These are phyloP conservation scores for Metarhizium album DNA, from an alignment of 2,329 filamentous ascomycete genomes.

Conservation along the genomic window DNA sequence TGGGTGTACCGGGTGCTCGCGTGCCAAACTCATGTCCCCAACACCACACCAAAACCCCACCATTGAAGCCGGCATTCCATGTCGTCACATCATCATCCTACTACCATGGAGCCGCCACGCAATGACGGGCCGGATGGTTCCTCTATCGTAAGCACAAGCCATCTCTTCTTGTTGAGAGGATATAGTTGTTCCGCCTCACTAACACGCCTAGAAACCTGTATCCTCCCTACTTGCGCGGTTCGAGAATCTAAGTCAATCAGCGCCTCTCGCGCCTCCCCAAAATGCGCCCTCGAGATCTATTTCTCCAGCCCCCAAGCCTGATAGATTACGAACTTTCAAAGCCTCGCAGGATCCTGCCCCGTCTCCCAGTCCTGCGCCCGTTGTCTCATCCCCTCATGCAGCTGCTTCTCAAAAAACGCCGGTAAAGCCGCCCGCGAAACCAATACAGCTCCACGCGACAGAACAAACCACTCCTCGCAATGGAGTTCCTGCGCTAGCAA, in stretches of 20 bases:
- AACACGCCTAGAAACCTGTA: constrained; percentile 54
- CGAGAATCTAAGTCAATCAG: constrained; percentile 50
- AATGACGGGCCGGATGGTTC: constrained; percentile 60
- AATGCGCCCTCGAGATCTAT: constrained; percentile 21
- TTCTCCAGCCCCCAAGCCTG: constrained; percentile 32
- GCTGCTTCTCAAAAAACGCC: constrained; percentile 5
- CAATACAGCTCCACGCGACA: constrained; percentile 13
- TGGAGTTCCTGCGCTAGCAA: constrained; percentile 12
- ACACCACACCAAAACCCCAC: not conserved
- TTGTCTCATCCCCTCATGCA: not conserved
- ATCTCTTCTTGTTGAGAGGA: not conserved
- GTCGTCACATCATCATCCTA: constrained; percentile 14
- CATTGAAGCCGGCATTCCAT: not conserved
- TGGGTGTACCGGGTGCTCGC: constrained; percentile 6
- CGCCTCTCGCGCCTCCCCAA: constrained; percentile 10
- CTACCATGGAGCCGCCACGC: constrained; percentile 20
- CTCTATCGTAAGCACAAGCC: constrained; percentile 50
- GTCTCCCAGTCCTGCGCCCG: not conserved
- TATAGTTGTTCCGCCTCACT: constrained; percentile 1
- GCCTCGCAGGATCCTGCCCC: constrained; percentile 23
- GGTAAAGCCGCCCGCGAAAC: constrained; percentile 14
- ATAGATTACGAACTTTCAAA: constrained; percentile 29
- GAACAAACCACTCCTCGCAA: constrained; percentile 13
- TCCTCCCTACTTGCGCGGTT: constrained; percentile 74
- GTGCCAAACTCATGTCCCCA: constrained; percentile 5